phyloP scores from a whole-genome alignment of 305 asterid genomes.

The Fraxinus dipetala region DNA sequence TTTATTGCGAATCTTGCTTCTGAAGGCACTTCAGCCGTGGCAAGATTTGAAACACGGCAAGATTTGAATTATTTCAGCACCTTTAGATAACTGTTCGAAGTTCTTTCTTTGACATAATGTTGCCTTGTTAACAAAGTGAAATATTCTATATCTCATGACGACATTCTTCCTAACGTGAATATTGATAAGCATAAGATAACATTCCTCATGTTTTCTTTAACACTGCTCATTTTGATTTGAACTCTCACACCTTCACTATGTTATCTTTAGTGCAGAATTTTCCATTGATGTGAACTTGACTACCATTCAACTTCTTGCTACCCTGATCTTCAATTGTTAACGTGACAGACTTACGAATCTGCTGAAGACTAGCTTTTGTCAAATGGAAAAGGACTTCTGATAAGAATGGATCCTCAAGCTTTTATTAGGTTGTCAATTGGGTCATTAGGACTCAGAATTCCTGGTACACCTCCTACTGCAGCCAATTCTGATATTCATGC shows the following conservation, averaged over 20 bases:
- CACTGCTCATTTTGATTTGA: not conserved
- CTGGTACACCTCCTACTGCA: constrained; percentile 40
- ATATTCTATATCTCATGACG: not conserved
- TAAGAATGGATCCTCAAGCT: constrained; percentile 80
- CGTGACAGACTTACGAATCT: constrained; percentile 25
- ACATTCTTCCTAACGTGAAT: not conserved
- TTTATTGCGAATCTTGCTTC: not conserved
- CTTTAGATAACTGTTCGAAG: not conserved
- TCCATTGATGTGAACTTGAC: constrained; percentile 1
- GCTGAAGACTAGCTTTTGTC: constrained; percentile 16
- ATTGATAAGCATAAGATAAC: not conserved
- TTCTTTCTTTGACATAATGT: not conserved
- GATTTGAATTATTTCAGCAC: constrained; percentile 3
- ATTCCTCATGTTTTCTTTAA: not conserved
- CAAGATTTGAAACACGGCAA: not conserved
- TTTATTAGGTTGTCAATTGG: constrained; percentile 81
- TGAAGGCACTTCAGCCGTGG: not conserved
- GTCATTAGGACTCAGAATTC: constrained; percentile 68
- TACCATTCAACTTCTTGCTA: constrained; percentile 15
- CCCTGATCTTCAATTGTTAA: constrained; percentile 22
- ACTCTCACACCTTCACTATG: not conserved
- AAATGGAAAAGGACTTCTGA: constrained; percentile 37
- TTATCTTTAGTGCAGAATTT: not conserved
- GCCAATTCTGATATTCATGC: constrained; percentile 50
- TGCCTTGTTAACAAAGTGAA: not conserved